Conservation (phyloP, 768 basidiomycete genomes). For the Paxillus involutus region DNA sequence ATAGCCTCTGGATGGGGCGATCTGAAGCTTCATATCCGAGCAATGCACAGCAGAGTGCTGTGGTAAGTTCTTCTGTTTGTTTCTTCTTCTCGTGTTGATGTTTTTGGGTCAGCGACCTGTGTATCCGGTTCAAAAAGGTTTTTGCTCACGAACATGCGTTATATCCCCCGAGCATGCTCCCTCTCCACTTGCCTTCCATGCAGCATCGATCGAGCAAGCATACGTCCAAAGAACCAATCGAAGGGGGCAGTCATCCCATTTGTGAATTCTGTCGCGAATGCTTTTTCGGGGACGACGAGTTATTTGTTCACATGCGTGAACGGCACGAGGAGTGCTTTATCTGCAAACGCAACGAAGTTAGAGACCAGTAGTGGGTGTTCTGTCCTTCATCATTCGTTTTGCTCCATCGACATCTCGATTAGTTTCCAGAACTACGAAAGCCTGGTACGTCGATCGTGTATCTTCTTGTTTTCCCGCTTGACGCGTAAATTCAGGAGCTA, state of each 20-base stretch:
- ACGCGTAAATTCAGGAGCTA: constrained; percentile 48
- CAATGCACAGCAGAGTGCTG: constrained; percentile 71
- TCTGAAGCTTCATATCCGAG: constrained; percentile 80
- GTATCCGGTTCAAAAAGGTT: constrained; percentile 87
- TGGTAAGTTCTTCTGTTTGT: constrained; percentile 50
- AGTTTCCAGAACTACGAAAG: constrained; percentile 82
- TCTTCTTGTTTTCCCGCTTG: not conserved
- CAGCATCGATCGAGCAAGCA: constrained; percentile 40
- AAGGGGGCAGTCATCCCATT: constrained; percentile 73
- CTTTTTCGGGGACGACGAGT: constrained; percentile 89
- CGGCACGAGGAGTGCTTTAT: constrained; percentile 96
- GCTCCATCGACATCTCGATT: not conserved
- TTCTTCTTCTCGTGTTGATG: not conserved
- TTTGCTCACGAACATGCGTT: constrained; percentile 94
- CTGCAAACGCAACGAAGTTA: constrained; percentile 79
- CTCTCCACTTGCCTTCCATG: constrained; percentile 77
- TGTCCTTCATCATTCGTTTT: not conserved
- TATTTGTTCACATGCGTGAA: constrained; percentile 93
- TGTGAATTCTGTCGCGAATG: constrained; percentile 93
- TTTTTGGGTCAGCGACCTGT: constrained; percentile 62
- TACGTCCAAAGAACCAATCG: constrained; percentile 52
- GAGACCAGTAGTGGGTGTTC: constrained; percentile 79
- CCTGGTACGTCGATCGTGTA: constrained; percentile 49
- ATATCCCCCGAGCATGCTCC: constrained; percentile 65
- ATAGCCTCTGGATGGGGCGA: constrained; percentile 88